Conservation (phyloP, 2,329 filamentous ascomycete genomes). For the Fonsecaea pugnacius region DNA sequence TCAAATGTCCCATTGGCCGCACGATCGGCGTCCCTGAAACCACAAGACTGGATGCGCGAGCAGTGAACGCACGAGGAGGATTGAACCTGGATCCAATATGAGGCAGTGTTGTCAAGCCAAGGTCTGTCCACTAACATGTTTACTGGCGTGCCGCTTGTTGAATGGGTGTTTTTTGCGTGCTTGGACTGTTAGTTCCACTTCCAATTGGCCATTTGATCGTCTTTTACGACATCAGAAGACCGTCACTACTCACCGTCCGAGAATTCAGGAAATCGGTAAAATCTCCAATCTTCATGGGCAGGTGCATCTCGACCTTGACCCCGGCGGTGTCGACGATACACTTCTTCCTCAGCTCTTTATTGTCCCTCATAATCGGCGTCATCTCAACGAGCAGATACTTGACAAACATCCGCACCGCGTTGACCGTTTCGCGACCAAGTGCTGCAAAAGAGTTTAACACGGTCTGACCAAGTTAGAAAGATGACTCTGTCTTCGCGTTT, state of each 20-base stretch:
- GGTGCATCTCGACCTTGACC: slow-evolving; percentile 17
- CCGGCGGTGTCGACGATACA: slow-evolving; percentile 1
- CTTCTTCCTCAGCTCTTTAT: slow-evolving; percentile 7
- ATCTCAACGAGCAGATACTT: slow-evolving; percentile 12
- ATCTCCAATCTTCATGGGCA: slow-evolving; percentile 21
- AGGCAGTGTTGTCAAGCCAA: neutral
- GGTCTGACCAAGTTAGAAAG: slow-evolving; percentile 1
- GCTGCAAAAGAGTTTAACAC: slow-evolving; percentile 12
- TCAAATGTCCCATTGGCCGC: slow-evolving; percentile 19
- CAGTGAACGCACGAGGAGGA: slow-evolving; percentile 18
- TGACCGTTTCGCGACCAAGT: slow-evolving; percentile 9
- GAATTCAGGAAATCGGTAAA: slow-evolving; percentile 19
- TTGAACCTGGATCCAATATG: slow-evolving; percentile 14
- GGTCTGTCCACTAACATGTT: slow-evolving; percentile 14
- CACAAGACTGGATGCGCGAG: slow-evolving; percentile 17
- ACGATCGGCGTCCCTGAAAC: slow-evolving; percentile 13
- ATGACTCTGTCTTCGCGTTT: neutral
- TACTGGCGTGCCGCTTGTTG: slow-evolving; percentile 13
- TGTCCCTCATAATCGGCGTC: slow-evolving; percentile 14
- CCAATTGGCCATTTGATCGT: neutral
- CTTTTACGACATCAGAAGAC: neutral
- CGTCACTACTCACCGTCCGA: slow-evolving; percentile 9
- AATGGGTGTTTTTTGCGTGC: slow-evolving; percentile 19
- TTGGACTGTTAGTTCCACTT: neutral
- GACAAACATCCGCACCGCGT: slow-evolving; percentile 11